A percentile compares a stretch with the other conserved stretches of the same genome.
phyloP scores from a whole-genome alignment of 306 rosid species.

The Heteromeles arbutifolia region DNA sequence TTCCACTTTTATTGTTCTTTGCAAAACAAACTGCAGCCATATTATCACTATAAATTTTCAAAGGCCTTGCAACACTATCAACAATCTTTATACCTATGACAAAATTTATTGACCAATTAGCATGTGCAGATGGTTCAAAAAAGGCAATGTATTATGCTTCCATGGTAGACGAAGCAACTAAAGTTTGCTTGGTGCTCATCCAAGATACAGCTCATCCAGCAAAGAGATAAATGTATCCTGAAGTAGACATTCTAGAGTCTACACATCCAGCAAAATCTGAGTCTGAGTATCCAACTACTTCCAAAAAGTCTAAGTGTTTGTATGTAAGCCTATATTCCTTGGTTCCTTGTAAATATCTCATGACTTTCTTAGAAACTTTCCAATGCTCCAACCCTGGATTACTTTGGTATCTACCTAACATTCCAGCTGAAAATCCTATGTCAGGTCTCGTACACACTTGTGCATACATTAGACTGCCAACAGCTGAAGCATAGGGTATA shows the following conservation, averaged over 20 bases:
- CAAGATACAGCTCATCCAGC: not conserved
- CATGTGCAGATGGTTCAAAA: not conserved
- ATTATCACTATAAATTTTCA: not conserved
- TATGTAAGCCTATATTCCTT: not conserved
- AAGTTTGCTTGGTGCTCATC: not conserved
- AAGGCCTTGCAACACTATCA: not conserved
- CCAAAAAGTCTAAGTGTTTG: not conserved
- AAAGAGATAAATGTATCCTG: not conserved
- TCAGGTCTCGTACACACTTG: not conserved
- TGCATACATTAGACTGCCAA: not conserved
- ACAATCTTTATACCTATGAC: not conserved
- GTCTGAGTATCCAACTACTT: not conserved
- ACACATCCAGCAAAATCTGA: no score
- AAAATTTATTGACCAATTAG: not conserved
- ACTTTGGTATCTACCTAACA: not conserved
- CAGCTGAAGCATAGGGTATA: not conserved
- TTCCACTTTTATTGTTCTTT: not conserved
- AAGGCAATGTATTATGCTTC: not conserved
- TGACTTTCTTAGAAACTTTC: not conserved
- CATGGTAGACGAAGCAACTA: not conserved
- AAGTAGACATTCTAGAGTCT: not conserved
- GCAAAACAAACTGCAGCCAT: not conserved
- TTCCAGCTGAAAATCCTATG: not conserved
- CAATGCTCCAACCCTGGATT: not conserved
- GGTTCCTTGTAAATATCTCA: not conserved